These are phyloP conservation scores for Melocanna baccifera DNA, from an alignment of 176 grass and related monocot genomes.

Conservation along the genomic window DNA sequence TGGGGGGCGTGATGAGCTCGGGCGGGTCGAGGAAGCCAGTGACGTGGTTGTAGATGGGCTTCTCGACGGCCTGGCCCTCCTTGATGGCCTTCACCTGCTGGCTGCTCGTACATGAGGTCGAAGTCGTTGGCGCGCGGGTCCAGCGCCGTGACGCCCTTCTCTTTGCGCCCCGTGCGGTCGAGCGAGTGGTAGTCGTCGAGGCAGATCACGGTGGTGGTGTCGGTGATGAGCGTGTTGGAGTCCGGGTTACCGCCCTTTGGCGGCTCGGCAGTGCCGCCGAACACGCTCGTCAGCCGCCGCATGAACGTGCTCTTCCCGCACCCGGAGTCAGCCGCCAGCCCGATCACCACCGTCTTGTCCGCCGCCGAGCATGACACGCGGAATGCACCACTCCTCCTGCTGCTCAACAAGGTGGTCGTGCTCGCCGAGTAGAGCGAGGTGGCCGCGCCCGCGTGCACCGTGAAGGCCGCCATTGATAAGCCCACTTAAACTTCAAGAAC, in stretches of 20 bases:
- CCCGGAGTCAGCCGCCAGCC: conserved; percentile 64
- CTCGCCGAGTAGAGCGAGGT: conserved; percentile 24
- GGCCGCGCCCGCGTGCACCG: conserved; percentile 28
- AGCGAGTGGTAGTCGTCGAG: conserved; percentile 77
- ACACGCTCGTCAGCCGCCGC: conserved; percentile 63
- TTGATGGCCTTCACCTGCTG: conserved; percentile 59
- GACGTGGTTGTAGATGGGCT: conserved; percentile 65
- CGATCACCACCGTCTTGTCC: conserved; percentile 57
- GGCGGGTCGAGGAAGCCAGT: conserved; percentile 54
- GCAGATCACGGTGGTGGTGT: conserved; percentile 53
- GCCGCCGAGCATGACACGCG: conserved; percentile 48
- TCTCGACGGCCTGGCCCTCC: conserved; percentile 51
- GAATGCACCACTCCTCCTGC: neutral
- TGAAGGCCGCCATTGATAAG: conserved; percentile 50
- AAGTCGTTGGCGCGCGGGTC: conserved; percentile 53
- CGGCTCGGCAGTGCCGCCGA: conserved; percentile 48
- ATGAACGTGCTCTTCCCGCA: conserved; percentile 70
- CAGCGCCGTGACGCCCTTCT: conserved; percentile 48
- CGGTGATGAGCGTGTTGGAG: conserved; percentile 62
- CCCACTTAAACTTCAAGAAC: conserved; percentile 12
- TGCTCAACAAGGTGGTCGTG: conserved; percentile 24
- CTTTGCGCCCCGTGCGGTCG: conserved; percentile 54
- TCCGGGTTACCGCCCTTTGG: conserved; percentile 50
- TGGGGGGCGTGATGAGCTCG: conserved; percentile 54
- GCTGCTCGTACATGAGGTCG: conserved; percentile 71